These are phyloP conservation scores for Pseudogymnoascus sp. DNA, from an alignment of 2,329 filamentous ascomycete species.

Conservation along the genomic window DNA sequence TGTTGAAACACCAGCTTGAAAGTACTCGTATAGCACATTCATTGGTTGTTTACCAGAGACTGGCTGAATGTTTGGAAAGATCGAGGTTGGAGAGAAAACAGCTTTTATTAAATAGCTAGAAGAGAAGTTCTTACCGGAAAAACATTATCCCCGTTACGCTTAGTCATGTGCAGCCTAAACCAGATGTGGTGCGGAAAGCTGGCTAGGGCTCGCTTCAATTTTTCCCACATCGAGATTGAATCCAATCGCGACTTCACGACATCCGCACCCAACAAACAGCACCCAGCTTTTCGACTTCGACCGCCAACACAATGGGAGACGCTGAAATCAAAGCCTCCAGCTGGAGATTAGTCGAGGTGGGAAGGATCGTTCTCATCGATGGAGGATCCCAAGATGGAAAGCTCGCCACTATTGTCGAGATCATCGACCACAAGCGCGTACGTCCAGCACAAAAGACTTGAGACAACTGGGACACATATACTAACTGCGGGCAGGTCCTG, in stretches of 20 bases:
- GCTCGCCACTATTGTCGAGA: constrained; percentile 93
- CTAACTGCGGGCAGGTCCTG: constrained; percentile 59
- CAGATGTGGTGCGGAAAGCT: constrained; percentile 9
- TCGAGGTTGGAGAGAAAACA: not conserved
- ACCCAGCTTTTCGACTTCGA: constrained; percentile 11
- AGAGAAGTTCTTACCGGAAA: constrained; percentile 6
- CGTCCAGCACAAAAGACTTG: constrained; percentile 37
- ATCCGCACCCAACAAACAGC: constrained; percentile 12
- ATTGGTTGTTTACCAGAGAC: constrained; percentile 3
- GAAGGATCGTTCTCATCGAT: constrained; percentile 90
- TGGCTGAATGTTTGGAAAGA: constrained; percentile 1
- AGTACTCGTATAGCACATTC: not conserved
- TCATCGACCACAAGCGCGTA: constrained; percentile 99
- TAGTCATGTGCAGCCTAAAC: not conserved
- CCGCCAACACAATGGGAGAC: constrained; percentile 69
- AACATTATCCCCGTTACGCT: not conserved
- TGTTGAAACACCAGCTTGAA: not conserved
- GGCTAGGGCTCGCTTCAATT: constrained; percentile 12
- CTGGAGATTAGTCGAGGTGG: constrained; percentile 97
- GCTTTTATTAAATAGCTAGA: constrained; percentile 5
- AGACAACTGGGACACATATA: constrained; percentile 19
- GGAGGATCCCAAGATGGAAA: constrained; percentile 70
- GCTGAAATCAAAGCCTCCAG: constrained; percentile 71
- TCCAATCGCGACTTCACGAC: constrained; percentile 11
- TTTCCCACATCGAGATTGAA: constrained; percentile 12